These are phyloP conservation scores for Aspergillus neoniger DNA, from an alignment of 2,329 filamentous ascomycete genomes.

Conservation along the genomic window DNA sequence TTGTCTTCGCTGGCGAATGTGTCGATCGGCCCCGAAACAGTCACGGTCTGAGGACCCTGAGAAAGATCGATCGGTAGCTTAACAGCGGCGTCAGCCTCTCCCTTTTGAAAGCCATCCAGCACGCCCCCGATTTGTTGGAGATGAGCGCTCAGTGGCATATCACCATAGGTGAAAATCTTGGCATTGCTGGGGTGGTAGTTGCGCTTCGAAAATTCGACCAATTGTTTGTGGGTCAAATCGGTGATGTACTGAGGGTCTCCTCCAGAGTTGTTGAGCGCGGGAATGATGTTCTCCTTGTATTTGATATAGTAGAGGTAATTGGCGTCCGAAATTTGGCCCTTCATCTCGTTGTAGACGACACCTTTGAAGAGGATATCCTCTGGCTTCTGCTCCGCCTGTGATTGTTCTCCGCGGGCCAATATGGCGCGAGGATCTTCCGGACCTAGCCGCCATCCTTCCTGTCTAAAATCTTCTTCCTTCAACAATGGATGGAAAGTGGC, in stretches of 20 bases:
- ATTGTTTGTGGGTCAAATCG: conserved; percentile 85
- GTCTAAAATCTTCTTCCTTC: conserved; percentile 87
- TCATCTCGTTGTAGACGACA: conserved; percentile 86
- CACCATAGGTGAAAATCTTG: conserved; percentile 92
- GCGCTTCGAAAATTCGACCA: conserved; percentile 82
- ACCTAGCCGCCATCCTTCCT: conserved; percentile 95
- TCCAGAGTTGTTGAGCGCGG: conserved; percentile 92
- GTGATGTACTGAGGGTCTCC: conserved; percentile 97
- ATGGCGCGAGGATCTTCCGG: conserved; percentile 78
- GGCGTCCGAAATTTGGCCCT: conserved; percentile 97
- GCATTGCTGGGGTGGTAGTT: conserved; percentile 98
- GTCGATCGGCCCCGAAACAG: conserved; percentile 78
- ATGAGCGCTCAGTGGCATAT: conserved; percentile 83
- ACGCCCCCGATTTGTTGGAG: conserved; percentile 75
- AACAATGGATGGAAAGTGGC: conserved; percentile 87
- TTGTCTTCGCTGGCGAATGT: conserved; percentile 81
- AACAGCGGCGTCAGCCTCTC: conserved; percentile 69
- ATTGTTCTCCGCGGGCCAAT: conserved; percentile 35
- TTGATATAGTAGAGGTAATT: conserved; percentile 94
- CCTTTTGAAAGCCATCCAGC: conserved; percentile 71
- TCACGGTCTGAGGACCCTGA: conserved; percentile 67
- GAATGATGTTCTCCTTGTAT: conserved; percentile 93
- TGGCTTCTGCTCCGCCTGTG: conserved; percentile 40
- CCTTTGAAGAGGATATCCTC: conserved; percentile 45
- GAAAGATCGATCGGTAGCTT: conserved; percentile 74